Conservation (phyloP, 306 rosid species). For the Luffa aegyptiaca region DNA sequence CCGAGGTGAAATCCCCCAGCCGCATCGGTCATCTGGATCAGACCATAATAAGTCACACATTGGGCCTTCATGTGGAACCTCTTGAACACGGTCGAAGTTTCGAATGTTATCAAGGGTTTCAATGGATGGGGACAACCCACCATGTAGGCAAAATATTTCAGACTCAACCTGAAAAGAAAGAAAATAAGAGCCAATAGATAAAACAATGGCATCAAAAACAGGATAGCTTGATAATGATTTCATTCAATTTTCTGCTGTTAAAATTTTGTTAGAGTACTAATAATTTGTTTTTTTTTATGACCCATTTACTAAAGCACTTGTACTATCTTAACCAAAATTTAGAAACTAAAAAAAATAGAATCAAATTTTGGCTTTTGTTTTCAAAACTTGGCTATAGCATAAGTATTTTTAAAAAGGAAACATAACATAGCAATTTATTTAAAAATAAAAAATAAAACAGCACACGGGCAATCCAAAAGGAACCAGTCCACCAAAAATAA, state of each 20-base stretch:
- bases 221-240: background rate
- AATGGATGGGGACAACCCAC: constrained; percentile 96
- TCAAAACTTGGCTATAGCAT: background rate
- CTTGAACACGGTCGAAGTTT: constrained; percentile 98
- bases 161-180: constrained; percentile 70
- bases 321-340: background rate
- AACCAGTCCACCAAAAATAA: background rate
- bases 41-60: constrained; percentile 99
- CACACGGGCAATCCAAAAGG: background rate
- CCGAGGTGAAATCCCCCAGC: constrained; percentile 99
- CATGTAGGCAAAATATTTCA: constrained; percentile 95
- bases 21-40: constrained; percentile 99
- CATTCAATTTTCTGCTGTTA: background rate
- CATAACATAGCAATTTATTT: background rate
- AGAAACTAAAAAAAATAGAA: background rate
- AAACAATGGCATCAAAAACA: background rate
- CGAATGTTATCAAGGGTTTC: constrained; percentile 94
- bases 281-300: background rate
- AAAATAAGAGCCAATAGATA: background rate
- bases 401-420: background rate
- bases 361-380: background rate
- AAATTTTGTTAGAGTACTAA: background rate
- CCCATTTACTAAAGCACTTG: background rate
- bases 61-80: constrained; percentile 99
- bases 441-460: background rate